Conservation (phyloP, 345 rosid species). For the Bruguiera sexangula region DNA sequence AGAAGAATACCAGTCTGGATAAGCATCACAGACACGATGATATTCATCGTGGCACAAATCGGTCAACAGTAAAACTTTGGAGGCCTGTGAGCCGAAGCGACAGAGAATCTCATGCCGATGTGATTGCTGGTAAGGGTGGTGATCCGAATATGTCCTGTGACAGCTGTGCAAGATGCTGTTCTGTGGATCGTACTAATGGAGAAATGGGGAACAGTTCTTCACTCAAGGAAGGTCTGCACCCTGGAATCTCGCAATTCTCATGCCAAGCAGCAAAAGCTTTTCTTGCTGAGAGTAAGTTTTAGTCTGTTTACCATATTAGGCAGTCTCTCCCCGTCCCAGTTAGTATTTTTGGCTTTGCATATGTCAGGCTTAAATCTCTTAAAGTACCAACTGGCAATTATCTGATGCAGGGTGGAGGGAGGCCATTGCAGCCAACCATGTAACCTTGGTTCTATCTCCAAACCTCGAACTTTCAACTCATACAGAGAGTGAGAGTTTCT, state of each 20-base stretch:
- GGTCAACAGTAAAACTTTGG: conserved; percentile 40
- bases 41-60: conserved; percentile 19
- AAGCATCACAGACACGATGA: conserved; percentile 31
- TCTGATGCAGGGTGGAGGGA: conserved; percentile 77
- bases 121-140: conserved; percentile 12
- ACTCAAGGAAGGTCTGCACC: conserved; percentile 12
- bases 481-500: conserved; percentile 18
- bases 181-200: conserved; percentile 11
- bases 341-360: no score
- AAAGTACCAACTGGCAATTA: not conserved
- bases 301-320: not conserved
- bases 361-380: not conserved
- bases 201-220: conserved; percentile 13
- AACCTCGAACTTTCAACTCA: conserved; percentile 33
- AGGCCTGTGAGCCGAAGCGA: conserved; percentile 40
- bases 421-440: conserved; percentile 62
- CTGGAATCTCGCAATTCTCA: conserved; percentile 43
- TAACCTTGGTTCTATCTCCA: conserved; percentile 52
- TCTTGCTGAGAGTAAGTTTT: conserved; percentile 70
- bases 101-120: conserved; percentile 28
- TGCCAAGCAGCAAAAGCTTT: conserved; percentile 61
- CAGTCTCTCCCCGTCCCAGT: no score
- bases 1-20: conserved; percentile 40
- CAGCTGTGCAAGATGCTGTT: conserved; percentile 17
- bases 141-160: conserved; percentile 16